Evolutionary conservation across 1,284 basidiomycete species (phyloP), one percentile per base, ranked within the genome.

Genomic region (Fomitopsis betulina): DNA sequence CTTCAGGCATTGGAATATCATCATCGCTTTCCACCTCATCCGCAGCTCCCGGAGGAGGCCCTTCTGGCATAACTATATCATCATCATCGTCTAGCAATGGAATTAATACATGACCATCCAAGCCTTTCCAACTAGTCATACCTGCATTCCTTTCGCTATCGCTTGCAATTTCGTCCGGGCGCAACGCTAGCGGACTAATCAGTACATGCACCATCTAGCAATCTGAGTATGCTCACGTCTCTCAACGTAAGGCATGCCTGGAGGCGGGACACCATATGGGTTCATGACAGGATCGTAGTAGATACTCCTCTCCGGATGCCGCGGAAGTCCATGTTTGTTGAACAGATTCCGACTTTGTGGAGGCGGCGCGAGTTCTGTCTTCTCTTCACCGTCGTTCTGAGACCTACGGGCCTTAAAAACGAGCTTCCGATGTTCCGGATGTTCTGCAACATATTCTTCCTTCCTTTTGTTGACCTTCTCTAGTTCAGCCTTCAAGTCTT

Each of bases 261-360:
- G 96, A 21, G 96, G 96, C 21, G 96, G 87, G n/a, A 94, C 93
- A 27, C 96, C 96, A 70, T 83, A 96, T 7, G 94, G 94, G 70
- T 98, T 98, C 83, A 96, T 89, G 54, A 94, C 82, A 37, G 91
- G 83, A 66, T 98, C 93, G 73, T 94, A 98, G 72, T 98, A 98
- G 43, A 95, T 79, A 73, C 93, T 96, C 65, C 93, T 80, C 68
- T 93, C 93, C 13, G 93, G 93, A 73, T 93, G 91, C 57, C 87
- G 79, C 62, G 93, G 87, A 53, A 92, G 80, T 17, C 93, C 92
- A 69, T 89, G 84, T 70, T 90, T 89, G 67, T 90, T 84, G 75
- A 93, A 94, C 27, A 91, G 68, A 54, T 85, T 87, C 57, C 87
- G 75, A 63, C 81, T 84, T 66, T 79, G 75, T 45, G 75, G 78